These are phyloP conservation scores for Blastobotrys robertii DNA, from an alignment of 805 yeast genomes.

Conservation along the genomic window DNA sequence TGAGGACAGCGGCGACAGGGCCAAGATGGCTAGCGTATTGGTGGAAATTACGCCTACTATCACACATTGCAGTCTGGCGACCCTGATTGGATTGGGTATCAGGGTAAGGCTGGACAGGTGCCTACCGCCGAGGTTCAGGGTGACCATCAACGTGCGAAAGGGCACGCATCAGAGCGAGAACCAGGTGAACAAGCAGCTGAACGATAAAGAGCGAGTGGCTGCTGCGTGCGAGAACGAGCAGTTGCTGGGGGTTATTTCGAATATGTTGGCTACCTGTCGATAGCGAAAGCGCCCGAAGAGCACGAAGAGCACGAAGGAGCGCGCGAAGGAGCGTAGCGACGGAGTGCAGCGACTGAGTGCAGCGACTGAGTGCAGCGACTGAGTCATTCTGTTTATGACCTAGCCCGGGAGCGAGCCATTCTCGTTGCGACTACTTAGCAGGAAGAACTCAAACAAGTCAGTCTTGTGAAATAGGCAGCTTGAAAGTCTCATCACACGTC, in stretches of 20 bases:
- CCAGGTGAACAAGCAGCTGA: constrained; percentile 92
- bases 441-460: too few relatives aligned
- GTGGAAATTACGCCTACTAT: constrained; percentile 93
- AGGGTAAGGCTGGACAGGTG: constrained; percentile 85
- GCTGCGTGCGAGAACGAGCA: constrained; percentile 99
- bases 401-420: too few relatives aligned
- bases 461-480: too few relatives aligned
- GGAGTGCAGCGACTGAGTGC: too few relatives aligned
- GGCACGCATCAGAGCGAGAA: constrained; percentile 94
- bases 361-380: too few relatives aligned
- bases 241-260: constrained; percentile 76
- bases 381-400: too few relatives aligned
- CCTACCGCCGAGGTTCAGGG: constrained; percentile 74
- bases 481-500: too few relatives aligned
- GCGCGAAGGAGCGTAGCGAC: too few relatives aligned
- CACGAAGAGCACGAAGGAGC: too few relatives aligned
- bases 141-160: constrained; percentile 69
- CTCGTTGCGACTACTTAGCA: too few relatives aligned
- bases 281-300: too few relatives aligned
- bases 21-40: constrained; percentile 60
- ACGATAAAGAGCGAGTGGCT: constrained; percentile 94
- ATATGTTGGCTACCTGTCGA: constrained; percentile 76
- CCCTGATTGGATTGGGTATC: constrained; percentile 89
- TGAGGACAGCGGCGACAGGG: constrained; percentile 41
- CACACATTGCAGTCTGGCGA: constrained; percentile 94